Percentiles rank a stretch among this genome's conserved stretches.
These are phyloP conservation scores for Casuarina glauca DNA, from an alignment of 306 rosid genomes.

Conservation along the genomic window DNA sequence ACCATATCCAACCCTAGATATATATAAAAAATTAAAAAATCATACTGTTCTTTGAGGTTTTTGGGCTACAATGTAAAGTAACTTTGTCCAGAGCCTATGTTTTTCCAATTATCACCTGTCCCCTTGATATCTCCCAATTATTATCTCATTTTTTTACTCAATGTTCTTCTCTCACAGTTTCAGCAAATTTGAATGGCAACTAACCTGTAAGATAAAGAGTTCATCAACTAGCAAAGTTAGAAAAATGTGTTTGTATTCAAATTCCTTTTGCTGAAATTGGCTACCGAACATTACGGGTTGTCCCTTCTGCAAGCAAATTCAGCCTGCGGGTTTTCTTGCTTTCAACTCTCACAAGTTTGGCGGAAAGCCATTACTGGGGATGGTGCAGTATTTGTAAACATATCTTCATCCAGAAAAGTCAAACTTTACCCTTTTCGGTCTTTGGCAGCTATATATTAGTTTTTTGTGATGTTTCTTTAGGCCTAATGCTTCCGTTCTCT, in stretches of 20 bases:
- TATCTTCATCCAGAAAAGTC: conserved; percentile 48
- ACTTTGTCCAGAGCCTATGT: not conserved
- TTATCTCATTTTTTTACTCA: not conserved
- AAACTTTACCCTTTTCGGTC: conserved; percentile 25
- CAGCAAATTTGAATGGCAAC: conserved; percentile 40
- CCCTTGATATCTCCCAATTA: not conserved
- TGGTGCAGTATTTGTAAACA: conserved; percentile 45
- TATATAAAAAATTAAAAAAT: too few species aligned
- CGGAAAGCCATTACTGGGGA: conserved; percentile 42
- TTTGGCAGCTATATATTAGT: conserved; percentile 8
- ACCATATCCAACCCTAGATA: too few species aligned
- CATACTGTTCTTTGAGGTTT: too few species aligned
- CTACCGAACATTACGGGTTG: conserved; percentile 32
- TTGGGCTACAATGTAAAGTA: too few species aligned
- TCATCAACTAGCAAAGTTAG: conserved; percentile 4
- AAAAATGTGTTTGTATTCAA: conserved; percentile 14
- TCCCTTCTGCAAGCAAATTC: conserved; percentile 32
- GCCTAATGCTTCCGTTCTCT: conserved; percentile 24
- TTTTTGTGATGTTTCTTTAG: conserved; percentile 24
- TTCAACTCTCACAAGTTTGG: conserved; percentile 66
- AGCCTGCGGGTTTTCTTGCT: conserved; percentile 34
- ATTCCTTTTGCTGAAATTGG: conserved; percentile 29
- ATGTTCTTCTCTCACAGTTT: conserved; percentile 5
- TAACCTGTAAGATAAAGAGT: conserved; percentile 45
- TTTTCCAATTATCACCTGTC: not conserved